phyloP scores from a whole-genome alignment of 768 basidiomycete species.

The Leucocoprinus birnbaumii region DNA sequence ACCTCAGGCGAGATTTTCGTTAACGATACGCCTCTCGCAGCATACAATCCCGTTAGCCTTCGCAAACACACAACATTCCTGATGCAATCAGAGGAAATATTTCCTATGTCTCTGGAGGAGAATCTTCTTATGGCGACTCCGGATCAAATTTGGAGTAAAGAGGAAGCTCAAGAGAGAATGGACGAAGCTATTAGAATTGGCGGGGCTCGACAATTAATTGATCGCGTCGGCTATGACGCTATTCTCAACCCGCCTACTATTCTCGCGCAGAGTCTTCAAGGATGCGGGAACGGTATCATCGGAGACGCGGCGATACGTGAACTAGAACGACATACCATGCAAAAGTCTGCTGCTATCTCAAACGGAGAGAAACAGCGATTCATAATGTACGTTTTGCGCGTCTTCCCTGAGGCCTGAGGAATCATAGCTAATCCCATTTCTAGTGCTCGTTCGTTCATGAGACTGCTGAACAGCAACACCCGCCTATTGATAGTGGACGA shows the following conservation, averaged over 20 bases:
- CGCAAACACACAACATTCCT: conserved; percentile 38
- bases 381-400: conserved; percentile 30
- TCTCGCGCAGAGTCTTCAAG: conserved; percentile 26
- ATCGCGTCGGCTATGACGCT: conserved; percentile 31
- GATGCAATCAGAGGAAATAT: conserved; percentile 34
- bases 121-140: conserved; percentile 28
- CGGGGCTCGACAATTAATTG: conserved; percentile 30
- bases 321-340: conserved; percentile 18
- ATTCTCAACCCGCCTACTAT: conserved; percentile 28
- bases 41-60: conserved; percentile 28
- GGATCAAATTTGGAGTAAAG: not conserved
- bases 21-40: conserved; percentile 32
- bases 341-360: conserved; percentile 22
- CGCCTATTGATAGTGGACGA: conserved; percentile 52
- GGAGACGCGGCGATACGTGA: conserved; percentile 25
- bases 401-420: not conserved
- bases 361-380: conserved; percentile 39
- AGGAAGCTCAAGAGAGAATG: conserved; percentile 13
- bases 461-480: conserved; percentile 25
- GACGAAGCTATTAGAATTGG: conserved; percentile 26
- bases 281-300: conserved; percentile 23
- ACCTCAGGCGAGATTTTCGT: conserved; percentile 35
- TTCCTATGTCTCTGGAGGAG: conserved; percentile 29
- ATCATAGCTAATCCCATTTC: not conserved
- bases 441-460: conserved; percentile 41